Base-by-base conservation (phyloP, 2,329 filamentous ascomycete species). In the Apiospora sp. region DNA sequence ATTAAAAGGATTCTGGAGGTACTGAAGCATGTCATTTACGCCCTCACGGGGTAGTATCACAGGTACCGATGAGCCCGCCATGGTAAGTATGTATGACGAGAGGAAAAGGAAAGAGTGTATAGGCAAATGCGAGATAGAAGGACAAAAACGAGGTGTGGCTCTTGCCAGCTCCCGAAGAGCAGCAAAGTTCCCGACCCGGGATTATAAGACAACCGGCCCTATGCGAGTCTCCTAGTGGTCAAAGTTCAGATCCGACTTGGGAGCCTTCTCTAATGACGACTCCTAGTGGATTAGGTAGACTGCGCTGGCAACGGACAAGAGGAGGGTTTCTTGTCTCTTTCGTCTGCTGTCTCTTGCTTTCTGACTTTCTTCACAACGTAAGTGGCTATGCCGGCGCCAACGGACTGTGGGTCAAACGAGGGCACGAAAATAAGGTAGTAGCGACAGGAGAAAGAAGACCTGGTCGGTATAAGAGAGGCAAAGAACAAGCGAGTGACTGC, bases 1-100 rank as follows among this genome's bases (percentile, higher is more conserved):
- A 58, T 82, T 81, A 74, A 88, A 89, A 19, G 87, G 87, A 74
- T 87, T 81, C 72, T 85, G 80, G 19, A 89, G 81, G 48, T 89
- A 80, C 16, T 85, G 79, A 34, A 88, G 81, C 71, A 88, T 80
- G 78, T 87, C 79, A 64, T 85, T 76, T 34, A 83, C 71, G 44
- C 73, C 73, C 34, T 75, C 12, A 24, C 69, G 72, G 41, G 41
- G 48, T 34, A 43, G 58, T 27, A 72, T 16, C 44, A 44, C 67
- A 12, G 44, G 44, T 34, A 34, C 22, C 27, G 27, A 41, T 49
- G 48, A 37, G 67, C 44, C 48, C 27, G 67, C 44, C 67, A 69
- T 69, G 67, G 67, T 37, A 41, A 41, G 30, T 61, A 30, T 30
- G 34, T 61, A 64, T 14, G 30, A 13, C 34, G 19, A 64, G 34